Evolutionary conservation across 2,329 filamentous ascomycete genomes (phyloP).

Genomic region (Exophiala lecanii-corni): DNA sequence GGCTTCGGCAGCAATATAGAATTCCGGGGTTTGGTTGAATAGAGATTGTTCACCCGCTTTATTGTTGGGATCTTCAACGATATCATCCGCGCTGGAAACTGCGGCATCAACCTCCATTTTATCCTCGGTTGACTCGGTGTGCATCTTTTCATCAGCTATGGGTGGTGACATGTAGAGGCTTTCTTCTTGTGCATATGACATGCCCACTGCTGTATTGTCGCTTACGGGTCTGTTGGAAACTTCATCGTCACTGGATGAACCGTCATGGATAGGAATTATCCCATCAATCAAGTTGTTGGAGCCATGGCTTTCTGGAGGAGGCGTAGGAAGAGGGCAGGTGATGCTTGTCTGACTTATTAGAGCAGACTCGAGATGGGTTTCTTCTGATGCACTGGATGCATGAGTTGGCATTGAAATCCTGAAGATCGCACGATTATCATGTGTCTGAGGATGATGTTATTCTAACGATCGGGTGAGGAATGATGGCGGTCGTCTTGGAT

Average conservation of each 20-base stretch:
- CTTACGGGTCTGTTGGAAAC: conserved; percentile 7
- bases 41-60: not conserved
- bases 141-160: conserved; percentile 11
- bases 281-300: conserved; percentile 5
- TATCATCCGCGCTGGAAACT: not conserved
- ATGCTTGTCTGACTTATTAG: conserved; percentile 15
- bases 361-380: conserved; percentile 10
- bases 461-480: no score
- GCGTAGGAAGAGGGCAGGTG: conserved; percentile 22
- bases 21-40: not conserved
- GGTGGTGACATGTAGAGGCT: conserved; percentile 20
- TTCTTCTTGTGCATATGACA: conserved; percentile 26
- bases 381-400: conserved; percentile 18
- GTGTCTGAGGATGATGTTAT: no score
- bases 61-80: not conserved
- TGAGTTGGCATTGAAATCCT: conserved; percentile 25
- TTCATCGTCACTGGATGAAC: conserved; percentile 8
- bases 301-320: conserved; percentile 17
- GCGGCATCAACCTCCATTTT: not conserved
- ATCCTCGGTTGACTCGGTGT: conserved; percentile 1
- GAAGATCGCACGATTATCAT: conserved; percentile 21
- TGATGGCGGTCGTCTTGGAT: no score
- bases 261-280: conserved; percentile 6
- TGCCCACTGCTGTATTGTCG: conserved; percentile 26
- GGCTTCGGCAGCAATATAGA: not conserved